Percentiles rank a stretch among this genome's conserved stretches.
Conservation (phyloP, 306 rosid species). For the Fragaria nilgerrensis region DNA sequence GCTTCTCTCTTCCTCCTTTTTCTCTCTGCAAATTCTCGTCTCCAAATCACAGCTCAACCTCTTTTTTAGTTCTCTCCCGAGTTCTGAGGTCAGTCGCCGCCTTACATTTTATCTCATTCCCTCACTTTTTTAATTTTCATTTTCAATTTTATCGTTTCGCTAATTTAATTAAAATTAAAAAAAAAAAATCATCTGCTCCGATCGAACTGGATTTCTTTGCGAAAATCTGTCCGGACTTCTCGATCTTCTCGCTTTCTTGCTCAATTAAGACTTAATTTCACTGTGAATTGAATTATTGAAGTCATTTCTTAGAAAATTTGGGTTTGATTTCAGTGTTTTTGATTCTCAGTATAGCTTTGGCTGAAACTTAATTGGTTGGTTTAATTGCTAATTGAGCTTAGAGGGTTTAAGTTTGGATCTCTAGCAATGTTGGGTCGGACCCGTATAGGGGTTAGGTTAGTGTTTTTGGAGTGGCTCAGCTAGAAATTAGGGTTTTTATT, state of each 20-base stretch:
- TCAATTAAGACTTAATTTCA: constrained; percentile 20
- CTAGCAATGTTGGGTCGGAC: constrained; percentile 12
- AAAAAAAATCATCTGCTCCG: constrained; percentile 18
- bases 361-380: background rate
- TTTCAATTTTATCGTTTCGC: background rate
- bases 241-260: constrained; percentile 25
- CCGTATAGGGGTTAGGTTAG: background rate
- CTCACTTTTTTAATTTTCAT: background rate
- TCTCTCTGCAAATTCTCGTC: constrained; percentile 20
- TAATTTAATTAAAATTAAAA: background rate
- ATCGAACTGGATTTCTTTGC: constrained; percentile 33
- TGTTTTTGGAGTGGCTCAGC: constrained; percentile 13
- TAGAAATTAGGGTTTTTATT: constrained; percentile 40
- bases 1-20: too few relatives aligned
- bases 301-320: constrained; percentile 17
- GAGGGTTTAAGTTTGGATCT: constrained; percentile 2
- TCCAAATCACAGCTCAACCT: constrained; percentile 16
- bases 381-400: constrained; percentile 8
- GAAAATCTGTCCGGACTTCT: background rate
- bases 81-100: constrained; percentile 53
- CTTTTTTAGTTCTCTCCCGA: constrained; percentile 26
- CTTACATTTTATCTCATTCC: constrained; percentile 18
- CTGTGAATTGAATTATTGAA: background rate
- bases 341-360: constrained; percentile 14
- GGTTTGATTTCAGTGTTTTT: constrained; percentile 21